Evolutionary conservation across 2,329 filamentous ascomycete genomes (phyloP).

Genomic region (Triangularia setosa): DNA sequence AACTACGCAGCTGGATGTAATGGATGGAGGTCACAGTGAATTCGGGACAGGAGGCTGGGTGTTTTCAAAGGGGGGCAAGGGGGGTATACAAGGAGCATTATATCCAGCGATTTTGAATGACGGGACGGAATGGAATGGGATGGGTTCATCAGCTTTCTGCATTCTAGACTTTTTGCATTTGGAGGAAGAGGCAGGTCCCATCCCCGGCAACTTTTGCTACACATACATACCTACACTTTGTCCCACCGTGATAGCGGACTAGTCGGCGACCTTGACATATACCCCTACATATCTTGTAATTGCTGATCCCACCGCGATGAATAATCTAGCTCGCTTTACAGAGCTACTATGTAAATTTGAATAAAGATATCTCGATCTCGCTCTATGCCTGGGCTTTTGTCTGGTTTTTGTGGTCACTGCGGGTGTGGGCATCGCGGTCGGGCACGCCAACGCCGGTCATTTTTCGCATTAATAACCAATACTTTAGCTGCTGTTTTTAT

Average conservation of each 20-base stretch:
- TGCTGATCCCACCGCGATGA: not conserved
- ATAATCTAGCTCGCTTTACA: not conserved
- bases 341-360: not conserved
- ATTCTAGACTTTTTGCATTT: not conserved
- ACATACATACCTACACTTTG: not conserved
- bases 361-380: not conserved
- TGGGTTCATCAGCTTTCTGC: not conserved
- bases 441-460: too few species aligned
- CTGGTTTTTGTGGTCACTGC: too few species aligned
- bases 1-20: not conserved
- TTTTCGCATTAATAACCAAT: too few species aligned
- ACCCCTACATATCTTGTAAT: constrained; percentile 1
- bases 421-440: too few species aligned
- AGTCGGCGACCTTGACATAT: not conserved
- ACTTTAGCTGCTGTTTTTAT: too few species aligned
- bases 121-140: not conserved
- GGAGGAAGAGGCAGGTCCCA: not conserved
- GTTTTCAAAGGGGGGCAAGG: not conserved
- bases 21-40: not conserved
- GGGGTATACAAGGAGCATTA: not conserved
- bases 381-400: too few species aligned
- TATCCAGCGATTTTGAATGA: not conserved
- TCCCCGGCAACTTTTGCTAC: not conserved
- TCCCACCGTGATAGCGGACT: not conserved
- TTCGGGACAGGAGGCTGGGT: not conserved